Base-by-base conservation (phyloP, 768 basidiomycete genomes). In the Lactarius psammicola region DNA sequence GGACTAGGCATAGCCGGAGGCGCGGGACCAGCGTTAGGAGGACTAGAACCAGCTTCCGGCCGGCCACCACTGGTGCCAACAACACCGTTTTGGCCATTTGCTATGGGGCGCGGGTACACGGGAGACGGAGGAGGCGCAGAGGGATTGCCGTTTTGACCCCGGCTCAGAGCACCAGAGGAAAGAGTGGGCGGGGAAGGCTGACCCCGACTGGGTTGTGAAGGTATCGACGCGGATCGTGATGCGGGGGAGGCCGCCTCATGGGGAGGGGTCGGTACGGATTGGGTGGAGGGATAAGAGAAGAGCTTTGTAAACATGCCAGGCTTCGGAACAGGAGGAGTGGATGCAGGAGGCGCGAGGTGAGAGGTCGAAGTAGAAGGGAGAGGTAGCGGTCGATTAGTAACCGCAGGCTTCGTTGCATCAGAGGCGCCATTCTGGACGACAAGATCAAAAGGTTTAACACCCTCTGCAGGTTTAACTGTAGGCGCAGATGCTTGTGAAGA, bases 371-470 rank as follows among this genome's bases (percentile, higher is more conserved):
- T 67, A 8, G 76, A 58, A 15, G 78, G 66, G 34, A 65, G 38
- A 13, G 78, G 60, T 56, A 69, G 44, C 11, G 64, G 69, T 30
- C 68, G 64, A 55, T 11, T 59, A 13, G 58, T 61, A 30, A 69
- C 62, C 2, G 61, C 62, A 59, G 69, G 55, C 60, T 70, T 68
- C 55, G 59, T 60, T 13, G 67, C 26, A n/a, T 62, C 65, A 15
- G 60, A 62, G 30, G 79, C 81, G 63, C 79, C 79, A 75, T 79
- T 78, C 59, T 82, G 80, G 51, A 79, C 79, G 63, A 76, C 72
- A 70, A 94, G 82, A 72, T 92, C 92, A 77, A 95, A 95, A 54
- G 89, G 84, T 76, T 88, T 92, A 71, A 94, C 88, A 72, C 78
- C 83, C 72, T 88, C 88, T 68, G 55, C 68, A 56, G 85, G 80